phyloP scores from a whole-genome alignment of 495 filamentous ascomycete species.

The Antarctomyces pellizariae region DNA sequence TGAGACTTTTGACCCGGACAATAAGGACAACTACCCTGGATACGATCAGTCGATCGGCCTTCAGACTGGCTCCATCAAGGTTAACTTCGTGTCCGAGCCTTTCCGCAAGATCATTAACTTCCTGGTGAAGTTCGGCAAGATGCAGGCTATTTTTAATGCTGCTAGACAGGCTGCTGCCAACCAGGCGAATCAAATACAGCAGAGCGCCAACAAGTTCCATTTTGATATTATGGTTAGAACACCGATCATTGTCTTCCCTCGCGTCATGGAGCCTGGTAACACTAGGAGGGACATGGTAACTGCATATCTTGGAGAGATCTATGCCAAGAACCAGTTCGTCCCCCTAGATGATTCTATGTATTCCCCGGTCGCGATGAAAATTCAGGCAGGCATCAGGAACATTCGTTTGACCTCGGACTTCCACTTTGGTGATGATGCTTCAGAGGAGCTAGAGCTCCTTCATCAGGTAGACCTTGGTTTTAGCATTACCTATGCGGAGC shows the following conservation, averaged over 20 bases:
- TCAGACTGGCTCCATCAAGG: constrained; percentile 76
- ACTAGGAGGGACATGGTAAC: constrained; percentile 56
- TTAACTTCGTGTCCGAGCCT: constrained; percentile 90
- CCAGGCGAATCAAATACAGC: constrained; percentile 78
- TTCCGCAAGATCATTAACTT: constrained; percentile 98
- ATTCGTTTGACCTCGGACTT: constrained; percentile 78
- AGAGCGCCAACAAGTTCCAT: constrained; percentile 69
- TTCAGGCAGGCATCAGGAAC: constrained; percentile 78
- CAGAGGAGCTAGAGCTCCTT: constrained; percentile 83
- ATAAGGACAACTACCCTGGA: constrained; percentile 52
- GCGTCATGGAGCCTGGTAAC: constrained; percentile 33
- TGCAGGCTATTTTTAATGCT: constrained; percentile 97
- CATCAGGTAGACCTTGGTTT: constrained; percentile 90
- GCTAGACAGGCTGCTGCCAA: constrained; percentile 86
- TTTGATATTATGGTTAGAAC: constrained; percentile 87
- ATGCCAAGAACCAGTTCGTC: constrained; percentile 78
- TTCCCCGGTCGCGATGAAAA: constrained; percentile 60
- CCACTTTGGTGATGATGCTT: constrained; percentile 44
- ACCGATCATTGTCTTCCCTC: constrained; percentile 84
- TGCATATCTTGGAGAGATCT: constrained; percentile 89
- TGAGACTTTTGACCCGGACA: constrained; percentile 70
- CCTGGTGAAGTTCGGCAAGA: constrained; percentile 92
- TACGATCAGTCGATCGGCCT: constrained; percentile 82
- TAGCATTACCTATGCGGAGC: constrained; percentile 73
- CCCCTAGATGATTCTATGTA: constrained; percentile 49